Evolutionary conservation across 176 grass and related monocot species (phyloP), one percentile per base, ranked within the genome.

Genomic region (Oryza glumipatula): DNA sequence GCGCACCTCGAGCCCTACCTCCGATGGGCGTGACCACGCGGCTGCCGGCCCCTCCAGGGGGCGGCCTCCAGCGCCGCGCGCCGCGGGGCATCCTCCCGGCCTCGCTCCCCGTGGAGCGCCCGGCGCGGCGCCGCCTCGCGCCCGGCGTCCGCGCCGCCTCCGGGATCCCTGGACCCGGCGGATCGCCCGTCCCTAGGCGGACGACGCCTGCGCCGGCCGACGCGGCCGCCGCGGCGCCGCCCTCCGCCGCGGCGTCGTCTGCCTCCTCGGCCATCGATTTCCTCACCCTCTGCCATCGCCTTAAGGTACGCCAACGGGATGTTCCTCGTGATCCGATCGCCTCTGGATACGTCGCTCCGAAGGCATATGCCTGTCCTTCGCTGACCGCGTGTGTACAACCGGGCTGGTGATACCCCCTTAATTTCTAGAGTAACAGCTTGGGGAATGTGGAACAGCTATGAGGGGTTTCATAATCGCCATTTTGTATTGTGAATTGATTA

Each of bases 201-300:
- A 44, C 75, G 2, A 49, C 75, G 2, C 74, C 86, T 26, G 82
- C 83, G 61, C 83, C 88, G 5, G 77, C 74, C 10, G 84, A 93
- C 11, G 93, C 88, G 9, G 76, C 85, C 45, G 26, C 82, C 33
- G 58, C 80, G 44, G 44, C 88, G 8, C 74, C 74, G 2, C 73
- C 76, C 35, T 85, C 89, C 15, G 17, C 89, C 15, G 17, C 86
- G 22, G 80, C 76, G 14, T 65, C 79, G 24, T 72, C 93, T 7
- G 84, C 84, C 72, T 78, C 93, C 74, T 95, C 96, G 6, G 91
- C 88, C 76, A 94, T 98, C 81, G 91, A 96, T 89, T 98, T 98
- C 83, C 91, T 98, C 86, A 92, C 93, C 7, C 89, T 98, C 30
- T 98, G 96, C 67, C 93, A 92, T 84, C 78, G 86, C 67, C 96